A percentile compares a stretch with the other conserved stretches of the same genome.
phyloP scores from a whole-genome alignment of 371 early-diverging fungal species.

The Apophysomyces trapeziformis region DNA sequence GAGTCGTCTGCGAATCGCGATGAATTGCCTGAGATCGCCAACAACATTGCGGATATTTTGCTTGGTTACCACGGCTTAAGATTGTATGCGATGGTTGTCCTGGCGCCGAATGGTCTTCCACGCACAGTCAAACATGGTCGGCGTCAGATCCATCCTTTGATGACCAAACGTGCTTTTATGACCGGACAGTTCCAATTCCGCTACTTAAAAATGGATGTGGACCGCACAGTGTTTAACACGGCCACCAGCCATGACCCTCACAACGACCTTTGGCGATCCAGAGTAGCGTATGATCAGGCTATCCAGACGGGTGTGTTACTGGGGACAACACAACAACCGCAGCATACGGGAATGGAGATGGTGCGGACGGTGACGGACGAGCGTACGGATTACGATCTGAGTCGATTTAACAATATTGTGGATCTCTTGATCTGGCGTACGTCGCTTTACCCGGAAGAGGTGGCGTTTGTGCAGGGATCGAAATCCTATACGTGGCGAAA shows the following conservation, averaged over 20 bases:
- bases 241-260: slow-evolving; percentile 45
- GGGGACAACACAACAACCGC: slow-evolving; percentile 55
- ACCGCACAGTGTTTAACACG: slow-evolving; percentile 58
- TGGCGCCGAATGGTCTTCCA: slow-evolving; percentile 66
- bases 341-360: slow-evolving; percentile 77
- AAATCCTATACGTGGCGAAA: slow-evolving; percentile 74
- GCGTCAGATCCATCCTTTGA: slow-evolving; percentile 63
- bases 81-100: slow-evolving; percentile 63
- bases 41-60: slow-evolving; percentile 56
- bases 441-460: slow-evolving; percentile 65
- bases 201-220: slow-evolving; percentile 57
- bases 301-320: slow-evolving; percentile 26
- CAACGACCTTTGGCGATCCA: slow-evolving; percentile 53
- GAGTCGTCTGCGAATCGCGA: slow-evolving; percentile 60
- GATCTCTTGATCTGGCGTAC: slow-evolving; percentile 79
- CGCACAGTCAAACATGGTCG: slow-evolving; percentile 74
- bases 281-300: slow-evolving; percentile 38
- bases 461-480: slow-evolving; percentile 65
- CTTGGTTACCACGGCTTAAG: slow-evolving; percentile 62
- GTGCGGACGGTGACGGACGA: slow-evolving; percentile 68
- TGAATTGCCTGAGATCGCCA: slow-evolving; percentile 56
- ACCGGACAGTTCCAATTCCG: slow-evolving; percentile 56
- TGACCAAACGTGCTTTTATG: slow-evolving; percentile 69
- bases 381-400: slow-evolving; percentile 70
- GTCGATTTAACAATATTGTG: slow-evolving; percentile 64